Conservation (phyloP, 2,329 filamentous ascomycete genomes). For the Pseudopithomyces maydicus region DNA sequence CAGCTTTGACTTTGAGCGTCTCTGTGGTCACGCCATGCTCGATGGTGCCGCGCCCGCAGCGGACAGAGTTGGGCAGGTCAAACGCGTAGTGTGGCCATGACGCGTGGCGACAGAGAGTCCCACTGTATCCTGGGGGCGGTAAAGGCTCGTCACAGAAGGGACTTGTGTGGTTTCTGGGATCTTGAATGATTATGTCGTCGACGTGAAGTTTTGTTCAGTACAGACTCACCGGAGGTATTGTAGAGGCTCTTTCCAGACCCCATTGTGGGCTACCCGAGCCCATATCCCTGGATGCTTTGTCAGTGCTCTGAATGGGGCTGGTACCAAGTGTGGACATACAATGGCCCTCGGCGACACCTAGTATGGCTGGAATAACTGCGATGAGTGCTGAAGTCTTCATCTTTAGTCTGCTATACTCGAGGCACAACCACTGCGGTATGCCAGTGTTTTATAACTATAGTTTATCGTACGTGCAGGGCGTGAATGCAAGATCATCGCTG, state of each 20-base stretch:
- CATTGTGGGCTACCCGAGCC: constrained; percentile 1
- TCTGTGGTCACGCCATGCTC: constrained; percentile 12
- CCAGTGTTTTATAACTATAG: not conserved
- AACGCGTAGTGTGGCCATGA: constrained; percentile 10
- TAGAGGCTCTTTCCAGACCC: not conserved
- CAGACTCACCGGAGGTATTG: not conserved
- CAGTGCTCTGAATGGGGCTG: not conserved
- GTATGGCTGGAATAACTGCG: not conserved
- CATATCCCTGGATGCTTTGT: constrained; percentile 2
- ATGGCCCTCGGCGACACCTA: not conserved
- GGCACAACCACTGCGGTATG: not conserved
- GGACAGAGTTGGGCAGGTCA: constrained; percentile 15
- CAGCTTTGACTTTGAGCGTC: constrained; percentile 13
- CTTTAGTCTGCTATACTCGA: not conserved
- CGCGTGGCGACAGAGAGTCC: not conserved
- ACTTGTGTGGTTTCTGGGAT: not conserved
- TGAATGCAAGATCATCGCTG: not conserved
- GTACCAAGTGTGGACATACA: constrained; percentile 3
- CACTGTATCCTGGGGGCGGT: not conserved
- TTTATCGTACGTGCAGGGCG: not conserved
- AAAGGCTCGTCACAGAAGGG: not conserved
- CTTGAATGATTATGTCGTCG: not conserved
- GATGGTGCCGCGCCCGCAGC: constrained; percentile 20
- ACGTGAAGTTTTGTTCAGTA: not conserved
- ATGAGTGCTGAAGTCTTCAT: constrained; percentile 1